These are phyloP conservation scores for Ophiostoma australiae DNA, from an alignment of 2,329 filamentous ascomycete genomes.

Conservation along the genomic window DNA sequence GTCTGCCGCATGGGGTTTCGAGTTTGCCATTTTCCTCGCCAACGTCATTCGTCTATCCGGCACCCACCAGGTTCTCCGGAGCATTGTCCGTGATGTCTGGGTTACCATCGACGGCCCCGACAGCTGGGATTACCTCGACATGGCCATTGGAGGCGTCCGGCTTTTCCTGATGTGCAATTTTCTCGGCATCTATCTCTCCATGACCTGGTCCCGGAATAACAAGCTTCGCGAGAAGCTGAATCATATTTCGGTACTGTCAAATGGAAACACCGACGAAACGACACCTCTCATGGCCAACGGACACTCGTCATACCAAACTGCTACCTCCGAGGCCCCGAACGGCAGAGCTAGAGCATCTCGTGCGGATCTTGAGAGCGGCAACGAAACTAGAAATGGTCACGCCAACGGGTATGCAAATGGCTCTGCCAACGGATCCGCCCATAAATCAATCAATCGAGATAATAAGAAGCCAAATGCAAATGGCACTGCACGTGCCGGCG, in stretches of 20 bases:
- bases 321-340: conserved; percentile 29
- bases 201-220: conserved; percentile 39
- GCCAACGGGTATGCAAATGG: conserved; percentile 34
- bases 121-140: conserved; percentile 59
- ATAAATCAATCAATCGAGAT: conserved; percentile 28
- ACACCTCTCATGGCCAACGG: conserved; percentile 56
- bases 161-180: conserved; percentile 40
- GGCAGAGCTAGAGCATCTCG: neutral
- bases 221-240: conserved; percentile 38
- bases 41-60: conserved; percentile 65
- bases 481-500: neutral
- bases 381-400: conserved; percentile 9
- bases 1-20: conserved; percentile 66
- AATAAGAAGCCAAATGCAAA: neutral
- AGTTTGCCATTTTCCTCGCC: conserved; percentile 64
- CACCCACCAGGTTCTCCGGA: conserved; percentile 33
- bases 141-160: conserved; percentile 55
- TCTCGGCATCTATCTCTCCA: conserved; percentile 52
- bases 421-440: conserved; percentile 37
- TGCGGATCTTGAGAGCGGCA: neutral
- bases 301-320: conserved; percentile 10
- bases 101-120: conserved; percentile 35
- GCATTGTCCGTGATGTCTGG: conserved; percentile 39
- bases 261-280: conserved; percentile 42
- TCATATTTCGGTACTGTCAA: conserved; percentile 35